These are phyloP conservation scores for Quercus robur DNA, from an alignment of 306 rosid species.

Conservation along the genomic window DNA sequence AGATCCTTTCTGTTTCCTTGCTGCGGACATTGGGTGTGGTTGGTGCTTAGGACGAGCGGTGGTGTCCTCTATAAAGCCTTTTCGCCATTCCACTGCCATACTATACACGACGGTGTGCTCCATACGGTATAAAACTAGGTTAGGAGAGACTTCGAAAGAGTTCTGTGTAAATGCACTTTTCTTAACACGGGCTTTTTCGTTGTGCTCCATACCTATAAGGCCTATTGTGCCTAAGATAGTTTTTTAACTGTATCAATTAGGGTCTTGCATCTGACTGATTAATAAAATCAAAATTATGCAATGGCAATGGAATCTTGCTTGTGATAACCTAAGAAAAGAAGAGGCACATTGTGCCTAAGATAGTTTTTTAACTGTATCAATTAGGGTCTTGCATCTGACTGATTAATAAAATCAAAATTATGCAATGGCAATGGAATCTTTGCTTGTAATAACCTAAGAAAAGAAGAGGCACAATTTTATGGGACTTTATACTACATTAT, in stretches of 20 bases:
- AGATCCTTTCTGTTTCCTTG: no score
- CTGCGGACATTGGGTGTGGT: no score
- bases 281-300: background rate
- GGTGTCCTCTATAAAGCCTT: no score
- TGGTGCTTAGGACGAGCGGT: no score
- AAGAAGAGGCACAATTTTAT: background rate
- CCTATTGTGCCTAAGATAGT: background rate
- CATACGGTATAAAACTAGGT: no score
- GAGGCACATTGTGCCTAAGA: background rate
- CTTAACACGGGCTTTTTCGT: no score
- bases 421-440: background rate
- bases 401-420: background rate
- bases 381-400: background rate
- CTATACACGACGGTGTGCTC: no score
- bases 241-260: background rate
- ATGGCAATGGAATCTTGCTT: constrained; percentile 11
- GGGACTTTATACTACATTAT: background rate
- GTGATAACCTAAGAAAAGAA: constrained; percentile 2
- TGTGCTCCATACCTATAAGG: background rate
- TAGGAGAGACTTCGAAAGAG: no score
- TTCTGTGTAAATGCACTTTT: no score
- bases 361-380: background rate
- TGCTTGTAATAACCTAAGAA: constrained; percentile 5
- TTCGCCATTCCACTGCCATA: no score
- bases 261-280: background rate